Base-by-base conservation (phyloP, 1,284 basidiomycete genomes). In the Microstroma glucosiphilum region DNA sequence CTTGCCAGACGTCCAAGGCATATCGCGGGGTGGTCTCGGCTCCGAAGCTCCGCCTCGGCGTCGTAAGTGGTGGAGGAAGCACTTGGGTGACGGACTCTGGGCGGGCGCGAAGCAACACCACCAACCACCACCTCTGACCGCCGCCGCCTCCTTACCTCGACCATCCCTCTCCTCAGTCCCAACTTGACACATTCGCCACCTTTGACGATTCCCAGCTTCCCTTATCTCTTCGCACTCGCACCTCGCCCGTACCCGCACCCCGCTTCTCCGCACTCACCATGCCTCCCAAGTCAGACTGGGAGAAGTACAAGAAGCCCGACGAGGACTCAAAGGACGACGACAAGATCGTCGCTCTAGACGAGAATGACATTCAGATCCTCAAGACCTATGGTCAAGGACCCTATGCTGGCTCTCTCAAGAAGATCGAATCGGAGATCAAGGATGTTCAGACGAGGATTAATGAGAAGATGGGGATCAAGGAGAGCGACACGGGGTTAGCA, bases 361-460 rank as follows among this genome's bases (percentile, higher is more conserved):
- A 97, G 77, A 93, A 91, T 66, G 96, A 98, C 80, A 99, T 99
- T 63, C 94, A 98, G 81, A 94, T 99, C 66, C 86, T 99, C 70
- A 96, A 97, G 83, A 99, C 96, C 66, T 99, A 98, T 80, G 94
- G 96, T 57, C 94, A 97, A 88, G 96, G 96, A 64, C 93, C 96
- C 59, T 99, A 99, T 78, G 92, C 93, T 0, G 81, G 84, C 41
- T 86, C 88, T 70, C 83, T 98, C 62, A 96, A 94, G 84, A 87
- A 88, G 80, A 90, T 89, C 37, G 94, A 97, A 71, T 83, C 84
- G 60, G 96, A 98, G 79, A 91, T 98, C 75, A 94, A 93, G 77
- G 92, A 96, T 66, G 89, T 96, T 40, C 93, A 96, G 82, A 94
- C 94, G 80, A 88, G 93, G 40, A 92, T 97, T 67, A 93, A 96